phyloP scores from a whole-genome alignment of 441 rosid genomes.

The Populus hybrid region DNA sequence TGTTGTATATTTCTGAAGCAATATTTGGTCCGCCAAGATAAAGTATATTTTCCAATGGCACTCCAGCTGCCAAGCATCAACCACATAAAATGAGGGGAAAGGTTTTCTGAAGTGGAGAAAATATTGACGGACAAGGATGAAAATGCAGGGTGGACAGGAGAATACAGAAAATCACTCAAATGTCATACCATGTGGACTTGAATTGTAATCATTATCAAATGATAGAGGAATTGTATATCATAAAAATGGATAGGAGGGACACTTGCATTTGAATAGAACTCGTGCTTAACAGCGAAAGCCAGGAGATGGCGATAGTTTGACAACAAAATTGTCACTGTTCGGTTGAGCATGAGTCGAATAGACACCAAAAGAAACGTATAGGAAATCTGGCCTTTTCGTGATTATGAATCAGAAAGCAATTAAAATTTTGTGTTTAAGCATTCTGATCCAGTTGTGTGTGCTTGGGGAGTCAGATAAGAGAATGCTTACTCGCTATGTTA shows the following conservation, averaged over 20 bases:
- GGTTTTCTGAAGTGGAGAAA: background rate
- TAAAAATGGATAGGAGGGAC: background rate
- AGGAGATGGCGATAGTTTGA: background rate
- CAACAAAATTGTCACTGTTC: background rate
- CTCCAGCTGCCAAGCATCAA: constrained; percentile 57
- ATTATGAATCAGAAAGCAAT: background rate
- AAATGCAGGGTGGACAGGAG: background rate
- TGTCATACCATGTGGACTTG: background rate
- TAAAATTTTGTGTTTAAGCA: background rate
- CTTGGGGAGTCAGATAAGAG: background rate
- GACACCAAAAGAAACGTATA: background rate
- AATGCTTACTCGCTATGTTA: constrained; percentile 72
- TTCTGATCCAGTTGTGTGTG: background rate
- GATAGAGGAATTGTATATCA: background rate
- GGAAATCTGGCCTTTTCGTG: background rate
- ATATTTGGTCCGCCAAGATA: constrained; percentile 99
- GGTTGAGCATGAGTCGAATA: background rate
- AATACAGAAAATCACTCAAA: background rate
- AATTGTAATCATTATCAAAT: background rate
- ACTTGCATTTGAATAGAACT: background rate
- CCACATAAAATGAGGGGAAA: background rate
- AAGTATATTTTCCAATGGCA: constrained; percentile 67
- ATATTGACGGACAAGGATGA: background rate
- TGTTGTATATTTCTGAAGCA: constrained; percentile 91
- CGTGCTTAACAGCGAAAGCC: background rate